Conservation (phyloP, 805 yeast genomes). For the Yamadazyma laniorum region DNA sequence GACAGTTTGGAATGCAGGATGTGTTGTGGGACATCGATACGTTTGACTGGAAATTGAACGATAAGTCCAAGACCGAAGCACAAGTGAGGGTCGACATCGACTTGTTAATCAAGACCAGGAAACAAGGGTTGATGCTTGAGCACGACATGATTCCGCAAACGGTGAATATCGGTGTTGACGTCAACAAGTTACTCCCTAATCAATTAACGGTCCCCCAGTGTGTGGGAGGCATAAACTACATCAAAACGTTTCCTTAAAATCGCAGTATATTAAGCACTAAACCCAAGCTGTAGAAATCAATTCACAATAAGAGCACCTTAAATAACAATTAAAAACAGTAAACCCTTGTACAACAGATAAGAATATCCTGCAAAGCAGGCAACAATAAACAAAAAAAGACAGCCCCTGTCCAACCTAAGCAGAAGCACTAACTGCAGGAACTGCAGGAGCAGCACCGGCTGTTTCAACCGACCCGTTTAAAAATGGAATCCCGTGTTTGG, state of each 20-base stretch:
- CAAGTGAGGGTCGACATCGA: constrained; percentile 57
- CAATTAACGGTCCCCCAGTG: constrained; percentile 82
- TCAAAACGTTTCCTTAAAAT: constrained; percentile 37
- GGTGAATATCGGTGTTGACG: constrained; percentile 64
- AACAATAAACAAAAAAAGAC: no score
- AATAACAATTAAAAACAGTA: no score
- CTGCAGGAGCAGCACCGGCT: constrained; percentile 12
- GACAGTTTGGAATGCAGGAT: constrained; percentile 83
- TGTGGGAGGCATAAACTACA: constrained; percentile 64
- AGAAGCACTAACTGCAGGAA: constrained; percentile 21
- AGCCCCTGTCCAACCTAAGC: no score
- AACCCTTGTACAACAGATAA: no score
- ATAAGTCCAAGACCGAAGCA: constrained; percentile 45
- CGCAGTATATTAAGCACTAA: constrained; percentile 1
- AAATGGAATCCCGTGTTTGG: constrained; percentile 13
- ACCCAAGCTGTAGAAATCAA: no score
- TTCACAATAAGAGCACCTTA: no score
- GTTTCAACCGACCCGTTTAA: constrained; percentile 6
- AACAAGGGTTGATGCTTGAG: constrained; percentile 72
- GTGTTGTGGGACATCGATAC: constrained; percentile 93
- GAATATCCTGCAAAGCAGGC: not conserved
- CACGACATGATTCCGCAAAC: constrained; percentile 75
- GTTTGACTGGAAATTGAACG: constrained; percentile 77
- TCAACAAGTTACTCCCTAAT: constrained; percentile 52
- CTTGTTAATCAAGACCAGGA: constrained; percentile 43